Conservation (phyloP, 176 grass and related monocot species). For the Poa pratensis region DNA sequence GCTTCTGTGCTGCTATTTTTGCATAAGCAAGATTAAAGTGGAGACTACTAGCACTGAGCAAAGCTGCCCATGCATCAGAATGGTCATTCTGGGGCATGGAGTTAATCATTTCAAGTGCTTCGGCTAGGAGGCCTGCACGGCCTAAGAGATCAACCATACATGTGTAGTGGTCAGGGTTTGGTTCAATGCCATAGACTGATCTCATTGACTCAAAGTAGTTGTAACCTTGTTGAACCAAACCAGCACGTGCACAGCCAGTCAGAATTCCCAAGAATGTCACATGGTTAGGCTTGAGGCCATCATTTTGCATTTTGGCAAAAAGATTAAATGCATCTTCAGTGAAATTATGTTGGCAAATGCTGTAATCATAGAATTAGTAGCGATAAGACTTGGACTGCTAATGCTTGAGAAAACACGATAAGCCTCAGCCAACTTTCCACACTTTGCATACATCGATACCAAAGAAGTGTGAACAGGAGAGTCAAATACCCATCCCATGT, state of each 20-base stretch:
- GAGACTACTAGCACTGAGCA: slow-evolving; percentile 63
- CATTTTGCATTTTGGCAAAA: slow-evolving; percentile 53
- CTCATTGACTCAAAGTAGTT: slow-evolving; percentile 62
- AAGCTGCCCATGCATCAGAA: slow-evolving; percentile 62
- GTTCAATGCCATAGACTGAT: slow-evolving; percentile 52
- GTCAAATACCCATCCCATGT: slow-evolving; percentile 56
- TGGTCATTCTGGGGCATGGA: slow-evolving; percentile 54
- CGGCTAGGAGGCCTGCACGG: slow-evolving; percentile 56
- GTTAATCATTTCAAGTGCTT: slow-evolving; percentile 65
- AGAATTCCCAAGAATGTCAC: slow-evolving; percentile 70
- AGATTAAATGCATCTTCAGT: slow-evolving; percentile 57
- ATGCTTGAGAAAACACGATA: slow-evolving; percentile 52
- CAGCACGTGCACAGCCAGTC: slow-evolving; percentile 59
- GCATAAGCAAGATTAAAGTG: slow-evolving; percentile 67
- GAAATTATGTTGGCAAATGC: slow-evolving; percentile 74
- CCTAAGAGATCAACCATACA: slow-evolving; percentile 79
- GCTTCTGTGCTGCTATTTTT: slow-evolving; percentile 64
- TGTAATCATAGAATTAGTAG: slow-evolving; percentile 65
- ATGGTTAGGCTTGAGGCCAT: slow-evolving; percentile 58
- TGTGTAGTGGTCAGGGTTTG: slow-evolving; percentile 65
- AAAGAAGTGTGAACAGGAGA: slow-evolving; percentile 61
- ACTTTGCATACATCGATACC: slow-evolving; percentile 82
- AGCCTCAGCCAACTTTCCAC: slow-evolving; percentile 62
- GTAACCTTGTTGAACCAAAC: slow-evolving; percentile 69
- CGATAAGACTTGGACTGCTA: slow-evolving; percentile 51